Conservation (phyloP, 169 alveolate species). For the Eimeria acervulina region DNA sequence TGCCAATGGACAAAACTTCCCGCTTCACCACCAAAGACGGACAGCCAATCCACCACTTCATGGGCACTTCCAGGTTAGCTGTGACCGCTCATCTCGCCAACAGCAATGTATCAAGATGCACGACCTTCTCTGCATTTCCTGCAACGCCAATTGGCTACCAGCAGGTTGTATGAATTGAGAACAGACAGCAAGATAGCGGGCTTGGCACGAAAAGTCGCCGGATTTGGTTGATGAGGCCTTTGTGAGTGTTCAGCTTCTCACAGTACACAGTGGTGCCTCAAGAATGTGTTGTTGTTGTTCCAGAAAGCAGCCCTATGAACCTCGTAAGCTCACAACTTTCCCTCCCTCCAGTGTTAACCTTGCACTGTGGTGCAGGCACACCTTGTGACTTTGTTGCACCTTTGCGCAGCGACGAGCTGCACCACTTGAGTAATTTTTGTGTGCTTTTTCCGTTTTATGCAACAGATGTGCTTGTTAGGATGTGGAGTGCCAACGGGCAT, state of each 20-base stretch:
- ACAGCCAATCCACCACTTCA: constrained; percentile 87
- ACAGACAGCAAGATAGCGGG: background rate
- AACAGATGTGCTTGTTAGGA: constrained; percentile 90
- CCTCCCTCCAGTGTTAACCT: background rate
- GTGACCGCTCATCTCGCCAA: background rate
- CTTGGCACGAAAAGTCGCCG: background rate
- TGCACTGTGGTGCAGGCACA: background rate
- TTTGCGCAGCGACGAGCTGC: background rate
- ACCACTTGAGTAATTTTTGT: background rate
- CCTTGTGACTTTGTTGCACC: background rate
- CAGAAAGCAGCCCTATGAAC: constrained; percentile 87
- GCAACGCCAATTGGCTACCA: background rate
- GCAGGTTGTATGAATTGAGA: background rate
- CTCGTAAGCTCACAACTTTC: background rate
- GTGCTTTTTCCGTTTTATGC: constrained; percentile 21
- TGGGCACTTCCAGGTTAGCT: constrained; percentile 89
- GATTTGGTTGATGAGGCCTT: background rate
- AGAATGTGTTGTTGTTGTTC: constrained; percentile 92
- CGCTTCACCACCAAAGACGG: constrained; percentile 89
- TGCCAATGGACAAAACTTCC: constrained; percentile 90
- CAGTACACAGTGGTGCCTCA: constrained; percentile 94
- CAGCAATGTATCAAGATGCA: background rate
- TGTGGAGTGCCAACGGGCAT: constrained; percentile 93
- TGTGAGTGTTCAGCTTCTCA: constrained; percentile 85
- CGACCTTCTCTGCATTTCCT: background rate